Evolutionary conservation across 306 rosid species (phyloP).

Genomic region (Acacia acuminata): DNA sequence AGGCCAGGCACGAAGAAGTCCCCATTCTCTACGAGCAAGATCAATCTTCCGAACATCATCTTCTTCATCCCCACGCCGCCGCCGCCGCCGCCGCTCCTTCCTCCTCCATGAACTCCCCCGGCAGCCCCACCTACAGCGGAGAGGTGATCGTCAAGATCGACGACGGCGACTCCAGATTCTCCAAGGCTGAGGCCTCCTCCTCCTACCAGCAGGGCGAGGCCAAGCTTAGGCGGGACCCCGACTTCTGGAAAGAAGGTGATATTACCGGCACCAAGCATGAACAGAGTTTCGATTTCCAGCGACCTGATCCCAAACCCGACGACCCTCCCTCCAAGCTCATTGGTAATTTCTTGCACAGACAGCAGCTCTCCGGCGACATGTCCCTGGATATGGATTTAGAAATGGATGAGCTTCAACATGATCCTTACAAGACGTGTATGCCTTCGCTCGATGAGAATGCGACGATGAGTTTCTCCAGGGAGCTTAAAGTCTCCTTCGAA

Average conservation of each 20-base stretch:
- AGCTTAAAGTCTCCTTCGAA: conserved; percentile 68
- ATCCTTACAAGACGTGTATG: conserved; percentile 24
- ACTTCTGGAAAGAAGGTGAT: conserved; percentile 48
- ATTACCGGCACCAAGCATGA: not conserved
- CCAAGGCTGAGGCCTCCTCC: not conserved
- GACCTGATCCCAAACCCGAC: conserved; percentile 20
- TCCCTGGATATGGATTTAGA: conserved; percentile 91
- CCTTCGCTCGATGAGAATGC: conserved; percentile 66
- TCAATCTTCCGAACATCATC: not conserved
- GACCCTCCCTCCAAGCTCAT: conserved; percentile 89
- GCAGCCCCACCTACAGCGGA: conserved; percentile 5
- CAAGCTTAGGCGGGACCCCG: conserved; percentile 60
- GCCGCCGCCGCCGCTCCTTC: not conserved
- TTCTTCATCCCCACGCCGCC: not conserved
- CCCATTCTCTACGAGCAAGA: conserved; percentile 66
- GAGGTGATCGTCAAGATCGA: conserved; percentile 69
- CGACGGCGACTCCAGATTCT: conserved; percentile 25
- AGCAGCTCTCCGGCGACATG: conserved; percentile 70
- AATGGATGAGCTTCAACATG: conserved; percentile 74
- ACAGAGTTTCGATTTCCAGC: conserved; percentile 51
- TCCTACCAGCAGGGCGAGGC: not conserved
- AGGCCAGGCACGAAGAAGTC: conserved; percentile 39
- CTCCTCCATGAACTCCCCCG: conserved; percentile 20
- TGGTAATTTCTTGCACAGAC: conserved; percentile 68
- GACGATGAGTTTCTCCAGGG: conserved; percentile 38